Evolutionary conservation across 192 early-diverging fungal species (phyloP), one percentile per base, ranked within the genome.

Genomic region (Mortierella antarctica): DNA sequence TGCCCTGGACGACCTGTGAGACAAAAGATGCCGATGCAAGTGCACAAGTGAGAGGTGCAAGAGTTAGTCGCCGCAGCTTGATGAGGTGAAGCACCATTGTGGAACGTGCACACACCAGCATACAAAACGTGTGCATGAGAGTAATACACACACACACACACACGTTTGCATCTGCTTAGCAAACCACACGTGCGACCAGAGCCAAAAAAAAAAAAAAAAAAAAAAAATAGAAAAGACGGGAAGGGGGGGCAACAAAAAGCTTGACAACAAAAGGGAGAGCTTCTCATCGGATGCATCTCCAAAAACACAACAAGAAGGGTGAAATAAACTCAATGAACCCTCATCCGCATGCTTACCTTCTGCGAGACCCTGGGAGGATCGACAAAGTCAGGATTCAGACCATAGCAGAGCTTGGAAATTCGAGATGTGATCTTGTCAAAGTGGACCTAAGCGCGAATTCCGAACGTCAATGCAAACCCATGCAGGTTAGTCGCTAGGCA

Each of bases 391-490:
- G 90, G 89, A 86, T 99, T 94, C 71, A 99, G 89, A 40, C 95
- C 95, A 86, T 97, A 93, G 83, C 94, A 95, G 18, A 99, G 91
- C 88, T 97, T 99, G 83, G 87, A 91, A 86, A 99, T 95, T 56
- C 97, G 90, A 17, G 92, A 88, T 0, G 96, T 93, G 71, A 94
- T 94, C 86, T 98, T 98, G 92, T 98, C 97, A 80, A 98, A 98
- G 74, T 93, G 91, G 51, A 98, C 97, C 75, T 90, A 86, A 31
- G 31, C 31, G 31, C 31, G 31, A 31, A 31, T 31, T 31, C 70
- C 92, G 91, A 65, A 83, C 84, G 53, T 88, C 83, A 45, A 94
- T 92, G 85, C 6, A 46, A 18, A 23, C 42, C 12, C 17, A 42
- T 61, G 21, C 47, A 53, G 17, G 14, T 31, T 48, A 17, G 5